These are phyloP conservation scores for Boletus reticuloceps DNA, from an alignment of 768 basidiomycete species.

Conservation along the genomic window DNA sequence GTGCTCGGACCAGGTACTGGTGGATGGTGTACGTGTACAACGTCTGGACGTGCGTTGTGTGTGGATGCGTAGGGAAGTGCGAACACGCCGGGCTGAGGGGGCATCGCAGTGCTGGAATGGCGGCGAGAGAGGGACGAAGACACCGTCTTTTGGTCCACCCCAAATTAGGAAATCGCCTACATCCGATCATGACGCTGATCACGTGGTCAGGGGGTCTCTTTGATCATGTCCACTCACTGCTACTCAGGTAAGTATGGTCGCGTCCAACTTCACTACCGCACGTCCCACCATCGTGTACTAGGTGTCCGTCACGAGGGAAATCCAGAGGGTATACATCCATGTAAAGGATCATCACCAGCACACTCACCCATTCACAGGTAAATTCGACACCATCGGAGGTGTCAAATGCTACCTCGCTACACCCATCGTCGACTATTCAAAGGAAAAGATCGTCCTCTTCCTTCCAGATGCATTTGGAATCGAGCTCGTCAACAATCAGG, in stretches of 20 bases:
- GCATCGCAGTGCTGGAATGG: conserved; percentile 39
- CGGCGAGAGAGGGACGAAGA: neutral
- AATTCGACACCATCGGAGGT: neutral
- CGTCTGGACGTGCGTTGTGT: conserved; percentile 40
- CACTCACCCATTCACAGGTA: neutral
- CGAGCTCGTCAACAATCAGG: neutral
- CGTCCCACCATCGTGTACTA: neutral
- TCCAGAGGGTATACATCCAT: neutral
- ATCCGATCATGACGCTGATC: conserved; percentile 23
- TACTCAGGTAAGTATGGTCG: neutral
- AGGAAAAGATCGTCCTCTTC: neutral
- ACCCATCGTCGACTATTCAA: neutral
- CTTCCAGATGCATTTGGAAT: neutral
- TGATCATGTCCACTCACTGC: neutral
- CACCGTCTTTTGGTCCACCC: conserved; percentile 12
- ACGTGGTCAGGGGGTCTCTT: conserved; percentile 5
- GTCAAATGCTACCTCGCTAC: neutral
- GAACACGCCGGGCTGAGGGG: conserved; percentile 70
- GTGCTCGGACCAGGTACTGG: conserved; percentile 42
- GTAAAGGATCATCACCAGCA: neutral
- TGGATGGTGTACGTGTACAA: conserved; percentile 38
- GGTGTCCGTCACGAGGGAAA: neutral
- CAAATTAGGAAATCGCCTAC: conserved; percentile 23
- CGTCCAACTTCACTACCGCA: neutral
- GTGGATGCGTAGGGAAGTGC: conserved; percentile 54